Conservation (phyloP, 2,329 filamentous ascomycete genomes). For the Ophiocordyceps australis region DNA sequence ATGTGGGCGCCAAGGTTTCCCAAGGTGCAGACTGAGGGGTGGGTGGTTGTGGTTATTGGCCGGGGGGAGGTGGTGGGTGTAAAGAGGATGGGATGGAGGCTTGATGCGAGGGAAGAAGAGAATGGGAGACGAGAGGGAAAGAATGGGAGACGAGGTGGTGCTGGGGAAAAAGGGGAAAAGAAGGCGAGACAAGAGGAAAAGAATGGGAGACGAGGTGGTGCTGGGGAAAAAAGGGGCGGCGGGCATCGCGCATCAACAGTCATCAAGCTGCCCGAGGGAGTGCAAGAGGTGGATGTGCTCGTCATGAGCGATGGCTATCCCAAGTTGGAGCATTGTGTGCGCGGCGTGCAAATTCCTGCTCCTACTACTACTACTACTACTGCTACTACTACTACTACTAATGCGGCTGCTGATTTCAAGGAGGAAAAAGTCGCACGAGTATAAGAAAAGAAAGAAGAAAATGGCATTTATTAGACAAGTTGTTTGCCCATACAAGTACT, state of each 20-base stretch:
- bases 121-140: too few relatives aligned
- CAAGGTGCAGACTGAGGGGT: slow-evolving; percentile 87
- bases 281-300: slow-evolving; percentile 43
- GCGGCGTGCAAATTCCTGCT: slow-evolving; percentile 33
- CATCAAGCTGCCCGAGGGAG: slow-evolving; percentile 39
- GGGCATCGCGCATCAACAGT: slow-evolving; percentile 33
- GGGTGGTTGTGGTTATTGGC: slow-evolving; percentile 58
- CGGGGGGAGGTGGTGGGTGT: slow-evolving; percentile 68
- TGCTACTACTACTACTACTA: too few relatives aligned
- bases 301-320: slow-evolving; percentile 81
- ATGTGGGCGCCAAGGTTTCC: slow-evolving; percentile 83
- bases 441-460: too few relatives aligned
- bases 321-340: slow-evolving; percentile 42
- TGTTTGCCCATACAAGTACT: too few relatives aligned
- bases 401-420: slow-evolving; percentile 15
- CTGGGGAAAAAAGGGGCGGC: slow-evolving; percentile 18
- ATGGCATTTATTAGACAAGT: too few relatives aligned
- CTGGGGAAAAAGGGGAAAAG: too few relatives aligned
- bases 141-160: too few relatives aligned
- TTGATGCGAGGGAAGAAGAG: too few relatives aligned
- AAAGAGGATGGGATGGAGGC: slow-evolving; percentile 65
- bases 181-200: too few relatives aligned
- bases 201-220: too few relatives aligned
- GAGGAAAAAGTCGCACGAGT: too few relatives aligned
- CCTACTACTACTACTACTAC: too few relatives aligned